Evolutionary conservation across 140 eudicot species (phyloP), one percentile per base, ranked within the genome.

Genomic region (Oenanthe javanica): DNA sequence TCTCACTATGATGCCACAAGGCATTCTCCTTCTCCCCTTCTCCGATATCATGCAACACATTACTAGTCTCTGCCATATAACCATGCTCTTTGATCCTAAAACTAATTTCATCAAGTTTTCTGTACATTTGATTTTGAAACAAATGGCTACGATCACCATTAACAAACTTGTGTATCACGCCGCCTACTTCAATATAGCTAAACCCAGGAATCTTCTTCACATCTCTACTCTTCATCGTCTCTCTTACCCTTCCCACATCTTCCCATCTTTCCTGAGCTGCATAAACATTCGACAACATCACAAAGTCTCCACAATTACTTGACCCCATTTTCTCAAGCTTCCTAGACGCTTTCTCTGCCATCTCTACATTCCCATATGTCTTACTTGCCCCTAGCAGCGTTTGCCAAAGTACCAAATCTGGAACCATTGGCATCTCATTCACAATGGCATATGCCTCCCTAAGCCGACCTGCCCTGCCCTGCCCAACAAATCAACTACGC

Each of bases 271-370:
- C 90, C 9, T 87, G 90, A 25, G 96, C 91, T 5, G 98, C 98
- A 76, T 94, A 94, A 10, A 94, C 74, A 79, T 94, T 92, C 7
- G 98, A 94, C 73, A 94, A 55, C 69, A 92, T 79, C 77, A 94
- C 96, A 10, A 90, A 92, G 79, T 94, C 94, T 18, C 98, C 98
- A 84, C 92, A 92, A 21, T 84, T 84, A 64, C 77, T 82, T 0
- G 98, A 94, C 43, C 97, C 97, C 96, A 93, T 91, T 78, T 93
- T 96, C 72, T 84, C 86, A 4, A 93, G 97, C 91, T 86, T 94
- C 57, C 79, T 87, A 38, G 98, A 90, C 4, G 94, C 98, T 76
- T 81, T 86, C 86, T 94, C 98, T 4, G 91, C 98, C 88, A 94
- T 77, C 51, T 90, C 96, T 72, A 90, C 88, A 52, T 94, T 83